phyloP scores from a whole-genome alignment of 179 eudicot species.

The Drosera spatulata region DNA sequence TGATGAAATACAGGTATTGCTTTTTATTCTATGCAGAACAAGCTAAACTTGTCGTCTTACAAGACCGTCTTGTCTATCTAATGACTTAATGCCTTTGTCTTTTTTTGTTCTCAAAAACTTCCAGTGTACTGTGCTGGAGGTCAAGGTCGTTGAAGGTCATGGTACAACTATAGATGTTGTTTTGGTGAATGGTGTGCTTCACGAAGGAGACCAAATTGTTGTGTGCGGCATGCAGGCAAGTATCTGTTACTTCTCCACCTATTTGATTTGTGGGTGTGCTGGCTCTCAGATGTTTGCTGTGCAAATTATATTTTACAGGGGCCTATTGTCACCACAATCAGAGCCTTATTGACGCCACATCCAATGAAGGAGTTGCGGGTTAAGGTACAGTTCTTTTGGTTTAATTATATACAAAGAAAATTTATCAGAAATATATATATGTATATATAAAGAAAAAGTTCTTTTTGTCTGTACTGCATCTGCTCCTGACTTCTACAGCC shows the following conservation, averaged over 20 bases:
- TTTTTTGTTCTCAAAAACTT: constrained; percentile 6
- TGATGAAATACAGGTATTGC: constrained; percentile 62
- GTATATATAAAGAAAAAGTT: no score
- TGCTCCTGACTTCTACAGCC: no score
- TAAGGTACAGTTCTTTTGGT: constrained; percentile 35
- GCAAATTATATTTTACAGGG: constrained; percentile 34
- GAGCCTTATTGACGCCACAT: constrained; percentile 89
- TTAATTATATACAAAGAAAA: background rate
- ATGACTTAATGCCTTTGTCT: constrained; percentile 1
- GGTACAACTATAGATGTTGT: constrained; percentile 96
- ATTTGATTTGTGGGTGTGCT: background rate
- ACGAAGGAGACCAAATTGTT: constrained; percentile 91
- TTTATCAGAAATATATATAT: no score
- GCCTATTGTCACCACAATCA: constrained; percentile 72
- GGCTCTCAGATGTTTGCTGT: background rate
- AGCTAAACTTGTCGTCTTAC: background rate
- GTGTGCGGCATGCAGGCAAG: constrained; percentile 93
- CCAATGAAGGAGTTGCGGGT: constrained; percentile 97
- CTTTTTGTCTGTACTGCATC: no score
- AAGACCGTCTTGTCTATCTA: constrained; percentile 8
- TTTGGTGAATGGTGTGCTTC: constrained; percentile 88
- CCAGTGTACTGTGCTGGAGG: constrained; percentile 96
- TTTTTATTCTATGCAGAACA: background rate
- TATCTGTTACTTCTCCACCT: background rate
- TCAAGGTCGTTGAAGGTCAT: constrained; percentile 92